phyloP scores from a whole-genome alignment of 768 basidiomycete species.

The Mycena vitilis region DNA sequence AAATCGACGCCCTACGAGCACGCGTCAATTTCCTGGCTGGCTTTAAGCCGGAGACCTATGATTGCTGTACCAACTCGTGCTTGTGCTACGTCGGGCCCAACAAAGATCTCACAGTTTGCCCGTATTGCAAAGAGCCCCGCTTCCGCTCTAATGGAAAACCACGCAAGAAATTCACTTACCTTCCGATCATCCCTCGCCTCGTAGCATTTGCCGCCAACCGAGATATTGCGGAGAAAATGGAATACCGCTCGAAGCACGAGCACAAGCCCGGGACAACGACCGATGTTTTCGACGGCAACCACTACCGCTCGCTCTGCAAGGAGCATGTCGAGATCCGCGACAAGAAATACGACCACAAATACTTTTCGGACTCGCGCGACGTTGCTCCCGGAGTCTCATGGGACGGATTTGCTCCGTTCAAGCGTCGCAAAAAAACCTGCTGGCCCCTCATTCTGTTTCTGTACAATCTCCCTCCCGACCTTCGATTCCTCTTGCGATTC shows the following conservation, averaged over 20 bases:
- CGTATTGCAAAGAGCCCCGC: constrained; percentile 42
- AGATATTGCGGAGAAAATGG: neutral
- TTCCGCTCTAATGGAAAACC: constrained; percentile 35
- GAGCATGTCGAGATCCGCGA: neutral
- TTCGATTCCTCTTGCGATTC: constrained; percentile 44
- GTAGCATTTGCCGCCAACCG: constrained; percentile 19
- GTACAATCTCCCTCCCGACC: constrained; percentile 55
- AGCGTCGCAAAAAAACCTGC: constrained; percentile 37
- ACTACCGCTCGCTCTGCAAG: neutral
- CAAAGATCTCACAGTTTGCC: constrained; percentile 41
- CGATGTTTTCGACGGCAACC: constrained; percentile 4
- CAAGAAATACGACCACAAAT: neutral
- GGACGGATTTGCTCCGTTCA: constrained; percentile 13
- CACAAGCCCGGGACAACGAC: neutral
- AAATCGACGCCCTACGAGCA: constrained; percentile 9
- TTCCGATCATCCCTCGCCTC: constrained; percentile 47
- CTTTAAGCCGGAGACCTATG: constrained; percentile 40
- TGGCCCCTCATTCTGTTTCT: constrained; percentile 56
- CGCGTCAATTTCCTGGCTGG: constrained; percentile 44
- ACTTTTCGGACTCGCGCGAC: constrained; percentile 2
- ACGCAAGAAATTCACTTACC: constrained; percentile 46
- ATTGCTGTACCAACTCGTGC: constrained; percentile 39
- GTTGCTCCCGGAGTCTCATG: neutral
- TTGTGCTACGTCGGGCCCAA: constrained; percentile 40
- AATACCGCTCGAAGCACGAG: neutral